A percentile compares a stretch with the other conserved stretches of the same genome.
phyloP scores from a whole-genome alignment of 2,329 filamentous ascomycete species.

The Geosmithia flava region DNA sequence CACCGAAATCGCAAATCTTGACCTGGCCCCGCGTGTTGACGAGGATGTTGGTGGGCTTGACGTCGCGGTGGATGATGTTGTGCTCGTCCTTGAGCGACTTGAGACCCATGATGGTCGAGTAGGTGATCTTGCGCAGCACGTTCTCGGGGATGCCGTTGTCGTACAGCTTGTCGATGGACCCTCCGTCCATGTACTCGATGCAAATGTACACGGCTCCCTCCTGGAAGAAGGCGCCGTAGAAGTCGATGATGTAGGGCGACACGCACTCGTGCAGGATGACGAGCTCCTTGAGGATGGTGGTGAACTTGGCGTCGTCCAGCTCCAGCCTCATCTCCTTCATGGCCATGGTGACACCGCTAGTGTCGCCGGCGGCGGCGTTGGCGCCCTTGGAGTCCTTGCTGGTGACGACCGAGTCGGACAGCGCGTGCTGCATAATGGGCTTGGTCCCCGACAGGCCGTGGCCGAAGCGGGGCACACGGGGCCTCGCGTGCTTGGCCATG shows the following conservation, averaged over 20 bases:
- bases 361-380: constrained; percentile 22
- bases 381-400: constrained; percentile 6
- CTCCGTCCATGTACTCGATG: constrained; percentile 98
- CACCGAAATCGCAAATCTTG: constrained; percentile 98
- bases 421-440: constrained; percentile 19
- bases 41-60: constrained; percentile 98
- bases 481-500: constrained; percentile 79
- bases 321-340: constrained; percentile 99
- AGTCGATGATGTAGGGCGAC: constrained; percentile 95
- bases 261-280: constrained; percentile 92
- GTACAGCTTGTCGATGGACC: constrained; percentile 94
- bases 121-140: constrained; percentile 79
- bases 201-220: constrained; percentile 98
- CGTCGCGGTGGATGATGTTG: constrained; percentile 97
- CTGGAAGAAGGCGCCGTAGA: constrained; percentile 98
- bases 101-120: constrained; percentile 80
- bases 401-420: constrained; percentile 17
- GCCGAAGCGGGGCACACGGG: constrained; percentile 43
- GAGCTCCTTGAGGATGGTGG: constrained; percentile 93
- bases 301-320: constrained; percentile 91
- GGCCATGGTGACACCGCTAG: constrained; percentile 78
- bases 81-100: constrained; percentile 94
- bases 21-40: constrained; percentile 81
- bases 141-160: constrained; percentile 79
- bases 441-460: constrained; percentile 41